These are phyloP conservation scores for Hymenoscyphus linearis DNA, from an alignment of 2,329 filamentous ascomycete species.

Conservation along the genomic window DNA sequence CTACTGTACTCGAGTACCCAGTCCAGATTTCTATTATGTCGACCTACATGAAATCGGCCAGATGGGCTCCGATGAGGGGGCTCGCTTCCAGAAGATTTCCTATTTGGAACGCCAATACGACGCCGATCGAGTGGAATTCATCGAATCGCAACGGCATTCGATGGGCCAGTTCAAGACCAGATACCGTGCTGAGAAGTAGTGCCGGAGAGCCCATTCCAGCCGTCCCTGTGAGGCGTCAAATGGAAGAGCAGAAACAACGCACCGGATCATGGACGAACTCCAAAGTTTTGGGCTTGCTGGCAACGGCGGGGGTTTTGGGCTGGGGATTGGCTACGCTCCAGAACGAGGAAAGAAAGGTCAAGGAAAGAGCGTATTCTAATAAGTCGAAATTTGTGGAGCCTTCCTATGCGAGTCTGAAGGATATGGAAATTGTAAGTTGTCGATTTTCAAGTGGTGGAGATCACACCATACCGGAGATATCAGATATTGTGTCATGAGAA, in stretches of 20 bases:
- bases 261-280: neutral
- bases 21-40: constrained; percentile 7
- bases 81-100: constrained; percentile 15
- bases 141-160: neutral
- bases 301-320: constrained; percentile 17
- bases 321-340: constrained; percentile 16
- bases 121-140: neutral
- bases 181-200: neutral
- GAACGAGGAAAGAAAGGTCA: constrained; percentile 11
- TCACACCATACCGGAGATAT: neutral
- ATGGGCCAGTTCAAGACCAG: neutral
- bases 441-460: neutral
- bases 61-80: constrained; percentile 9
- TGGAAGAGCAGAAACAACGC: neutral
- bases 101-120: neutral
- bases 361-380: constrained; percentile 27
- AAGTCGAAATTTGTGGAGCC: constrained; percentile 26
- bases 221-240: neutral
- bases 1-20: neutral
- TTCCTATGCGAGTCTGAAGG: constrained; percentile 42
- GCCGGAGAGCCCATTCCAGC: neutral
- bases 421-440: constrained; percentile 46
- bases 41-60: constrained; percentile 18
- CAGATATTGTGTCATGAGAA: neutral
- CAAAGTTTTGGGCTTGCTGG: constrained; percentile 23